These are phyloP conservation scores for Colletotrichum somersetense DNA, from an alignment of 2,329 filamentous ascomycete species.

Conservation along the genomic window DNA sequence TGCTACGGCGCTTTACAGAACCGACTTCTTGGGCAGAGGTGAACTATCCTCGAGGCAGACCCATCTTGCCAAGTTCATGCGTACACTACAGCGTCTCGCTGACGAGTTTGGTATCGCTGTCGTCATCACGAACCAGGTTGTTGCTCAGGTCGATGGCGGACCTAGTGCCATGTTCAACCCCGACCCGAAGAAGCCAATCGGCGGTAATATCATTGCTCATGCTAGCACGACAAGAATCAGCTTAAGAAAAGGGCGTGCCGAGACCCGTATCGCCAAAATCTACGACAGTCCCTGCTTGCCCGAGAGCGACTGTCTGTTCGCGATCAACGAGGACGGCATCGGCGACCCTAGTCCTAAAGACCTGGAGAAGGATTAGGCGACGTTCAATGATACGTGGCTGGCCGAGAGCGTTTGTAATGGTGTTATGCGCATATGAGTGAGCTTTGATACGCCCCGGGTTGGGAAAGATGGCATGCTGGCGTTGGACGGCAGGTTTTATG, in stretches of 20 bases:
- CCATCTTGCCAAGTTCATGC: constrained; percentile 90
- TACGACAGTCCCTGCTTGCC: constrained; percentile 98
- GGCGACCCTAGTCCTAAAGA: constrained; percentile 97
- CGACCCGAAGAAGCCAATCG: constrained; percentile 98
- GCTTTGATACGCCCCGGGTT: constrained; percentile 15
- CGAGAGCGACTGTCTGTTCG: constrained; percentile 96
- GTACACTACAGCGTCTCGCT: constrained; percentile 81
- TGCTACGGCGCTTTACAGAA: constrained; percentile 94
- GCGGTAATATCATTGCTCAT: constrained; percentile 98
- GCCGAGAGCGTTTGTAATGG: background rate
- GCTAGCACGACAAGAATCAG: constrained; percentile 95
- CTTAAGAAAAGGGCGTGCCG: constrained; percentile 93
- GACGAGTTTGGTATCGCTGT: constrained; percentile 96
- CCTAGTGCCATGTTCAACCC: constrained; percentile 99
- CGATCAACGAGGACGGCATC: constrained; percentile 97
- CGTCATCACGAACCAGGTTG: constrained; percentile 98
- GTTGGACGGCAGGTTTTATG: constrained; percentile 44
- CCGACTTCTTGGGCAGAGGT: constrained; percentile 95
- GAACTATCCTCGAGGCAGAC: constrained; percentile 95
- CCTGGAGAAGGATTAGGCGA: constrained; percentile 79
- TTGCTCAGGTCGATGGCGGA: constrained; percentile 96
- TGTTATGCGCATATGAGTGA: constrained; percentile 33
- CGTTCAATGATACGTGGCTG: background rate
- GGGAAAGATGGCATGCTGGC: constrained; percentile 45
- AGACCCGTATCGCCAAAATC: constrained; percentile 98